Evolutionary conservation across 331 rosid species (phyloP).

Genomic region (Rhamnella rubrinervis): DNA sequence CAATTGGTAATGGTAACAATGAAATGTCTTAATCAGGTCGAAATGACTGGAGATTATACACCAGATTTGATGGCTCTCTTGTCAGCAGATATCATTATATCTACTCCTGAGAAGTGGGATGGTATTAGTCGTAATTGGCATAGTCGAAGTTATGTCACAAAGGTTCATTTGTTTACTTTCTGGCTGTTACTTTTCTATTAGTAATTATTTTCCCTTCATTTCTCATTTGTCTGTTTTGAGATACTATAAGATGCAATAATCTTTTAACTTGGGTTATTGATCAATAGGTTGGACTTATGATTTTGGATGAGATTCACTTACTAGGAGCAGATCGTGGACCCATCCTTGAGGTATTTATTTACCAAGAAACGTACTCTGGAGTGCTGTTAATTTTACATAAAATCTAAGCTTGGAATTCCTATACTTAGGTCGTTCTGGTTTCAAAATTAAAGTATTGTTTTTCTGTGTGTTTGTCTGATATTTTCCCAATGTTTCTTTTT

Average conservation of each 20-base stretch:
- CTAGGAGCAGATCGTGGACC: constrained; percentile 99
- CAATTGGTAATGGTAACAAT: constrained; percentile 22
- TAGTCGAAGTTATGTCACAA: constrained; percentile 86
- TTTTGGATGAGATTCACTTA: constrained; percentile 95
- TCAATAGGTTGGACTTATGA: constrained; percentile 85
- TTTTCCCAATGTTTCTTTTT: too few relatives aligned
- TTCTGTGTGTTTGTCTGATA: too few relatives aligned
- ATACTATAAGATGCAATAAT: neutral
- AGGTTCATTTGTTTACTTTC: constrained; percentile 44
- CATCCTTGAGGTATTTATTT: constrained; percentile 80
- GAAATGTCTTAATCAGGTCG: constrained; percentile 60
- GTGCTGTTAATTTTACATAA: constrained; percentile 11
- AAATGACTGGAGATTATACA: constrained; percentile 98
- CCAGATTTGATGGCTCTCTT: constrained; percentile 90
- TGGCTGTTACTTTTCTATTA: neutral
- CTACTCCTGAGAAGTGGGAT: constrained; percentile 99
- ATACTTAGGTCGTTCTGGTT: neutral
- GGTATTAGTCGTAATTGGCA: constrained; percentile 99
- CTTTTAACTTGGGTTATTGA: constrained; percentile 17
- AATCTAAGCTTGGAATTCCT: constrained; percentile 10
- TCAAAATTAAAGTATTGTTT: too few relatives aligned
- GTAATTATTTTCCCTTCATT: neutral
- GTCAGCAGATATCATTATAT: constrained; percentile 91
- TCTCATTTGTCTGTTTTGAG: too few relatives aligned
- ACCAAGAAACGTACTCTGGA: constrained; percentile 1